Evolutionary conservation across 129 eudicot genomes (phyloP), one percentile per base, ranked within the genome.

Genomic region (Ambrosia trifida): DNA sequence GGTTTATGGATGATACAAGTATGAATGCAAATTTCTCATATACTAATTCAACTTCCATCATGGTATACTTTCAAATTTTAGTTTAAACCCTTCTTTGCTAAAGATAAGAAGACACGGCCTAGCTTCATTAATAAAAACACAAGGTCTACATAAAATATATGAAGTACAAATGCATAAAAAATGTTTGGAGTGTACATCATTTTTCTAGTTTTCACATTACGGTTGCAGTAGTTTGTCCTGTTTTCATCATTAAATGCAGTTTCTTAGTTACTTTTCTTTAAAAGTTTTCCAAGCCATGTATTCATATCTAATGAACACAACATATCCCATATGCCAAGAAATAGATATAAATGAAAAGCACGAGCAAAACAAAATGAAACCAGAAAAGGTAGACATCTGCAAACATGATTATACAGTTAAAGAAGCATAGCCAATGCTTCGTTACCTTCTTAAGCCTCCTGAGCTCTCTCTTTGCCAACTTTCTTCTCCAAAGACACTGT

Each of bases 401-500:
- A 19, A 53, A 18, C 12, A 9, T 53, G 60, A 51, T 51, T 51
- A 46, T 46, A 3, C 52, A 46, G 14, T 11, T 14, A 46, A 16
- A 51, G 30, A 51, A n/a, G 40, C 56, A 43, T 40, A 53, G 19
- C 43, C 41, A 61, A 16, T 24, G 46, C 43, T 36, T 68, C 30
- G 60, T 84, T 64, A 89, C 98, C 91, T 89, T 68, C 81, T 88
- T 94, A 68, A 90, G 99, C 87, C 70, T 85, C 79, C 88, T 72
- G 50, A 94, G 70, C 77, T 85, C 96, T 79, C 93, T 84, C 80
- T 79, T 94, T 6, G 99, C 99, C 96, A 94, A 49, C 68, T 88
- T 89, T 72, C 51, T 78, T 86, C 99, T 87, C 99, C 99, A 94
- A 52, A 87, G 89, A 75, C 96, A 85, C 72, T 94, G 99, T 70